Evolutionary conservation across 495 filamentous ascomycete species (phyloP).

Genomic region (Cetradonia linearis): DNA sequence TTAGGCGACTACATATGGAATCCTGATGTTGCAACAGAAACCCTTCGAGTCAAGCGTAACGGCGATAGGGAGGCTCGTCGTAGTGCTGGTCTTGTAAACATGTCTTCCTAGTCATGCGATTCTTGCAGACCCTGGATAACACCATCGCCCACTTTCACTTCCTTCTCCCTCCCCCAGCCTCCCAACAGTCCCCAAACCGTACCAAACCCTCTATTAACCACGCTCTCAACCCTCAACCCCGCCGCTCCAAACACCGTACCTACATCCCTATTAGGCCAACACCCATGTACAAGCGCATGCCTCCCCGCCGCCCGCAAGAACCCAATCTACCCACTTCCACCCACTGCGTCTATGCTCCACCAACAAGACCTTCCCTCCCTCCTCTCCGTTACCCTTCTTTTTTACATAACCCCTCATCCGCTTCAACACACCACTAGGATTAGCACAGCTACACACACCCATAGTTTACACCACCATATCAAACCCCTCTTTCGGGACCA

Average conservation of each 20-base stretch:
- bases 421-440: slow-evolving; percentile 49
- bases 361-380: slow-evolving; percentile 63
- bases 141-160: not conserved
- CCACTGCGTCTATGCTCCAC: slow-evolving; percentile 83
- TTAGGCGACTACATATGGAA: too few relatives aligned
- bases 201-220: slow-evolving; percentile 65
- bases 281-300: slow-evolving; percentile 80
- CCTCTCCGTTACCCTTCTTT: not conserved
- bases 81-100: too few relatives aligned
- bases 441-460: slow-evolving; percentile 74
- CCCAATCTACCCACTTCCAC: slow-evolving; percentile 65
- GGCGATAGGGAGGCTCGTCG: too few relatives aligned
- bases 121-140: too few relatives aligned
- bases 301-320: slow-evolving; percentile 62
- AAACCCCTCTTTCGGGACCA: slow-evolving; percentile 35
- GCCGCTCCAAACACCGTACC: slow-evolving; percentile 66
- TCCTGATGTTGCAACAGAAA: too few relatives aligned
- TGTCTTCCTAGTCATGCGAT: too few relatives aligned
- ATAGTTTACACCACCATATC: slow-evolving; percentile 90
- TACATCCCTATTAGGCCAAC: slow-evolving; percentile 96
- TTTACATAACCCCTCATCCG: slow-evolving; percentile 51
- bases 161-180: not conserved
- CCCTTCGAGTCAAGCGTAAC: too few relatives aligned
- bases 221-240: slow-evolving; percentile 64
- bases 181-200: slow-evolving; percentile 47